Evolutionary conservation across 441 rosid species (phyloP).

Genomic region (Melastoma candidum): DNA sequence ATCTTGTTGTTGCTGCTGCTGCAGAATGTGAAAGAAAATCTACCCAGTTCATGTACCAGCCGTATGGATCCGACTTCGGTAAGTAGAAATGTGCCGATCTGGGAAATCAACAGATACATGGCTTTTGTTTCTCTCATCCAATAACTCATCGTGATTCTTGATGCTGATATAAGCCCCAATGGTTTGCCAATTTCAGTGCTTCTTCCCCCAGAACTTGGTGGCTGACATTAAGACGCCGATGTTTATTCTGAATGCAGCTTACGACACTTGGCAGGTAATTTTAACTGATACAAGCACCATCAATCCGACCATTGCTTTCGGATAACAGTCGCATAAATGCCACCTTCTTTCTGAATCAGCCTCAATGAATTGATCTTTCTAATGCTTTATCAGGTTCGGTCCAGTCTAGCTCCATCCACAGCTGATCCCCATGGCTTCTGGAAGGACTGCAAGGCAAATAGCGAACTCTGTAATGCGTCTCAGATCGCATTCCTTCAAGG

Average conservation of each 20-base stretch:
- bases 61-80: slow-evolving; percentile 23
- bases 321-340: too few relatives aligned
- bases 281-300: not conserved
- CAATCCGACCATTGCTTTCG: too few relatives aligned
- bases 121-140: not conserved
- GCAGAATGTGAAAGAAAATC: slow-evolving; percentile 17
- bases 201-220: slow-evolving; percentile 27
- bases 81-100: not conserved
- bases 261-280: slow-evolving; percentile 17
- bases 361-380: not conserved
- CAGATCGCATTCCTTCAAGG: slow-evolving; percentile 17
- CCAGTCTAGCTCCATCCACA: slow-evolving; percentile 12
- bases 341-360: too few relatives aligned
- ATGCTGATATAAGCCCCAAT: not conserved
- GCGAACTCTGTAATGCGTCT: slow-evolving; percentile 1
- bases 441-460: slow-evolving; percentile 12
- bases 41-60: slow-evolving; percentile 17
- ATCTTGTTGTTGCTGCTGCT: not conserved
- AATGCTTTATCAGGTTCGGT: slow-evolving; percentile 4
- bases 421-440: slow-evolving; percentile 13
- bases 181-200: slow-evolving; percentile 15
- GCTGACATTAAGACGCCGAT: slow-evolving; percentile 12
- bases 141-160: not conserved
- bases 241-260: slow-evolving; percentile 11
- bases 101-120: too few relatives aligned